These are phyloP conservation scores for Aegle marmelos DNA, from an alignment of 345 rosid genomes.

Conservation along the genomic window DNA sequence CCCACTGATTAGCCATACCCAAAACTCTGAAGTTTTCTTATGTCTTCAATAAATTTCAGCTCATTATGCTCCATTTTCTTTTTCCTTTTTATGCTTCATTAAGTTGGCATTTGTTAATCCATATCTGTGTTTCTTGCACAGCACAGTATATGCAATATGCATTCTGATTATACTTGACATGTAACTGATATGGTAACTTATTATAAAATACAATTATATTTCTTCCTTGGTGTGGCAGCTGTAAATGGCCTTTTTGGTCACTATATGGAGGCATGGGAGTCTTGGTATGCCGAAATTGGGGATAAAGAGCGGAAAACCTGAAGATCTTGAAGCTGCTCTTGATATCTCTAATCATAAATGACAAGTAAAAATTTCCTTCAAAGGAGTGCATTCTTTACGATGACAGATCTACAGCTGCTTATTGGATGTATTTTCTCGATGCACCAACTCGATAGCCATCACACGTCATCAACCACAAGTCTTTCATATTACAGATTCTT, in stretches of 20 bases:
- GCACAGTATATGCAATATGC: not conserved
- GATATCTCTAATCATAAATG: conserved; percentile 14
- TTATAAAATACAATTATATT: conserved; percentile 10
- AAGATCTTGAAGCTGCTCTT: conserved; percentile 18
- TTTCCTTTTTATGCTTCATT: not conserved
- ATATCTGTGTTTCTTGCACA: not conserved
- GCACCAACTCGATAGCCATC: not conserved
- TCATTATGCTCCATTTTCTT: no score
- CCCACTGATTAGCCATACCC: not conserved
- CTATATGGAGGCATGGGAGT: conserved; percentile 62
- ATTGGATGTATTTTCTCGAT: conserved; percentile 25
- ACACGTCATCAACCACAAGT: not conserved
- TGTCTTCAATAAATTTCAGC: not conserved
- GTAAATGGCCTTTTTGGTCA: conserved; percentile 63
- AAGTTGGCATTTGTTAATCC: not conserved
- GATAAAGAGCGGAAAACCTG: conserved; percentile 31
- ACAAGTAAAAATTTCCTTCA: not conserved
- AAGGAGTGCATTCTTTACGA: not conserved
- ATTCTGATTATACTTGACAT: not conserved
- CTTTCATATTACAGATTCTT: not conserved
- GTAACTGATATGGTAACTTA: not conserved
- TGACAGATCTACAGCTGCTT: not conserved
- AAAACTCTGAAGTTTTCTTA: not conserved
- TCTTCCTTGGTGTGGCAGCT: conserved; percentile 45
- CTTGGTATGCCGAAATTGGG: conserved; percentile 57